phyloP scores from a whole-genome alignment of 306 rosid genomes.

The Albizia julibrissin region DNA sequence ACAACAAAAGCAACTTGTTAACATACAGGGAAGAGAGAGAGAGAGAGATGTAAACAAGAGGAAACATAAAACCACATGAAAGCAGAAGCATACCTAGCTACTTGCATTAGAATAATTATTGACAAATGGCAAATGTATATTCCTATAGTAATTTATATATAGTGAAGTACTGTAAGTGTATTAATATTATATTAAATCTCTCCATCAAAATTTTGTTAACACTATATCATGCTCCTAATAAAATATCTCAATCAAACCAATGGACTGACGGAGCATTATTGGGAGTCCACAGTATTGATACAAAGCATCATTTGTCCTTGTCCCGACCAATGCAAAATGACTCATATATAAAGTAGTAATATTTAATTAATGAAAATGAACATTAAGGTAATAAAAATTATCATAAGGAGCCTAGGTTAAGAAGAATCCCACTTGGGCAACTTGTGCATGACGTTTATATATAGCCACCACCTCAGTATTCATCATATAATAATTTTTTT shows the following conservation, averaged over 20 bases:
- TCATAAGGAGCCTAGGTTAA: neutral
- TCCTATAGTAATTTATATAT: too few relatives aligned
- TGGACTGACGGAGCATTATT: neutral
- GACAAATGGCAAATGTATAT: too few relatives aligned
- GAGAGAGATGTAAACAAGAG: too few relatives aligned
- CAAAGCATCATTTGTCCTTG: neutral
- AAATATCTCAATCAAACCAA: neutral
- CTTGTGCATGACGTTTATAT: neutral
- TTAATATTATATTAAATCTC: neutral
- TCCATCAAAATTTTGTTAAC: neutral
- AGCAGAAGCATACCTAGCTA: too few relatives aligned
- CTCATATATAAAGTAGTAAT: neutral
- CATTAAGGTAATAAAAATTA: neutral
- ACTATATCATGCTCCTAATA: neutral
- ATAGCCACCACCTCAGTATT: neutral
- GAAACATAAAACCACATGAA: too few relatives aligned
- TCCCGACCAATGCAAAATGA: neutral
- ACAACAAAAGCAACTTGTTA: too few relatives aligned
- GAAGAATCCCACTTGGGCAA: slow-evolving; percentile 23
- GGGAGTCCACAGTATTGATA: neutral
- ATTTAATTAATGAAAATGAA: neutral
- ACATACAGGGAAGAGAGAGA: too few relatives aligned
- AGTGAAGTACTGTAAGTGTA: neutral
- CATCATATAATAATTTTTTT: neutral
- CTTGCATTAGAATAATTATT: too few relatives aligned